Conservation (phyloP, 1,139 yeast species). For the Magnusiomyces tetraspermus region DNA sequence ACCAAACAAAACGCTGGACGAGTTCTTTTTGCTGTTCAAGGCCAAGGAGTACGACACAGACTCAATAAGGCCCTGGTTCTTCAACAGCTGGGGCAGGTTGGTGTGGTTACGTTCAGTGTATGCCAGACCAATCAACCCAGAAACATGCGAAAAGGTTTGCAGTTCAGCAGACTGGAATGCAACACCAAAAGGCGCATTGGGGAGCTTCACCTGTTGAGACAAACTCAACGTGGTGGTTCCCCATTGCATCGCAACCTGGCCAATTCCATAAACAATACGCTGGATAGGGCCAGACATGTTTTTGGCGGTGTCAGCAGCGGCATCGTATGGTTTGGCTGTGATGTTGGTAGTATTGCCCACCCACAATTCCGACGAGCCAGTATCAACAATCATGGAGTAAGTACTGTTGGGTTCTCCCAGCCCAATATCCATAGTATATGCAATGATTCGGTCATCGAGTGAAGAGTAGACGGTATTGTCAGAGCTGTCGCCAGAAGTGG, state of each 20-base stretch:
- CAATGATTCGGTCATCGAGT: not conserved
- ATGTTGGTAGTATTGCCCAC: not conserved
- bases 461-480: not conserved
- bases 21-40: not conserved
- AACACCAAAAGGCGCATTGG: not conserved
- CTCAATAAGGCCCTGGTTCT: not conserved
- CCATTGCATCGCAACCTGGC: not conserved
- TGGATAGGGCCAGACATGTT: not conserved
- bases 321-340: not conserved
- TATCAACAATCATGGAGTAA: not conserved
- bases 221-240: not conserved
- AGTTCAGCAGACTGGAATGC: not conserved
- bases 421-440: not conserved
- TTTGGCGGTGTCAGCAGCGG: not conserved
- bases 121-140: conserved; percentile 3
- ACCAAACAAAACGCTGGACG: conserved; percentile 48
- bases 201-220: no score
- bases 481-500: no score
- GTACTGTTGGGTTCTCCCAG: not conserved
- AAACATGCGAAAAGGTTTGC: not conserved
- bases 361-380: conserved; percentile 2
- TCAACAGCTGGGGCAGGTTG: not conserved
- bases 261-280: not conserved
- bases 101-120: not conserved
- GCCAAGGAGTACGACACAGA: not conserved